Evolutionary conservation across 2,329 filamentous ascomycete genomes (phyloP).

Genomic region (Pseudogymnoascus sp.): DNA sequence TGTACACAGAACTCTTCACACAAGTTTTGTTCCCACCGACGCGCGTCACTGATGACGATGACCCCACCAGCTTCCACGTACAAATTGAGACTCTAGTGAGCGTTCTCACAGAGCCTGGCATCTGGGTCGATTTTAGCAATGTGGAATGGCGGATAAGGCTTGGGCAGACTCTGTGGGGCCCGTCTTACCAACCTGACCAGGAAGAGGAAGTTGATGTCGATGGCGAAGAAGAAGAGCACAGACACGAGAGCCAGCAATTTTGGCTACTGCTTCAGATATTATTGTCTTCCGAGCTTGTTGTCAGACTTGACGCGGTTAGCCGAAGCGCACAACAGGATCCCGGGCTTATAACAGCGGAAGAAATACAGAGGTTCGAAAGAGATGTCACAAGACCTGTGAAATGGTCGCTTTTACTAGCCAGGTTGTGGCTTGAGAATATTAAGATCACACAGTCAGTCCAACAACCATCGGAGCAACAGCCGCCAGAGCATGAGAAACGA

Average conservation of each 20-base stretch:
- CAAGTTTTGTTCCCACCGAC: constrained; percentile 53
- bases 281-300: constrained; percentile 58
- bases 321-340: constrained; percentile 52
- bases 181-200: constrained; percentile 42
- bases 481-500: neutral
- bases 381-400: constrained; percentile 56
- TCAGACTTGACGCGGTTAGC: constrained; percentile 58
- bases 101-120: constrained; percentile 56
- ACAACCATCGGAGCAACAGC: neutral
- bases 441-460: constrained; percentile 35
- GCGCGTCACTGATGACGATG: constrained; percentile 49
- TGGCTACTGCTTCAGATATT: constrained; percentile 63
- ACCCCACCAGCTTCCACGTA: constrained; percentile 59
- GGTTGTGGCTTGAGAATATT: constrained; percentile 64
- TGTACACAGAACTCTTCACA: constrained; percentile 58
- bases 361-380: constrained; percentile 56
- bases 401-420: constrained; percentile 60
- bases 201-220: constrained; percentile 49
- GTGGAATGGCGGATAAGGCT: constrained; percentile 70
- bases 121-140: constrained; percentile 69
- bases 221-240: constrained; percentile 34
- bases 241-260: constrained; percentile 53
- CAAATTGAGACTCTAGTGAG: constrained; percentile 65
- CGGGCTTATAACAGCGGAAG: constrained; percentile 46
- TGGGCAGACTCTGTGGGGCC: constrained; percentile 65